A percentile compares a stretch with the other conserved stretches of the same genome.
These are phyloP conservation scores for Lactarius pseudohatsudake DNA, from an alignment of 768 basidiomycete species.

Conservation along the genomic window DNA sequence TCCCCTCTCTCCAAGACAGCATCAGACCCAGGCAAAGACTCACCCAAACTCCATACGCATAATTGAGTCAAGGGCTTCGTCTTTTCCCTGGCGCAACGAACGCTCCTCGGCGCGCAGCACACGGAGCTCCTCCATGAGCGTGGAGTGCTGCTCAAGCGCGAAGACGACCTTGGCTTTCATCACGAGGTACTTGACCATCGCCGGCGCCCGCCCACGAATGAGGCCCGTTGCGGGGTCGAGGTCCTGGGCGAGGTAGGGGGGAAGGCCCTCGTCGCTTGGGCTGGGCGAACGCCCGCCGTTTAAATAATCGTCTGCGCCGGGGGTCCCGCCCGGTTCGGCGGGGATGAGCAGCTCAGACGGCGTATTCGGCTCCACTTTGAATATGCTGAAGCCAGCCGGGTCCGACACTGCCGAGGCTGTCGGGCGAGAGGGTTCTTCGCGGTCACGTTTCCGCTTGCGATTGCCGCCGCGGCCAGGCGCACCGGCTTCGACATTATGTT, in stretches of 20 bases:
- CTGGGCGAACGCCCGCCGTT: slow-evolving; percentile 31
- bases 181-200: slow-evolving; percentile 69
- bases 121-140: slow-evolving; percentile 64
- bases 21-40: background rate
- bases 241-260: slow-evolving; percentile 51
- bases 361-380: slow-evolving; percentile 29
- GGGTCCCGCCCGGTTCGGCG: slow-evolving; percentile 16
- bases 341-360: slow-evolving; percentile 18
- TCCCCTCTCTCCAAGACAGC: too few species aligned
- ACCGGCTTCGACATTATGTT: slow-evolving; percentile 77
- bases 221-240: slow-evolving; percentile 58
- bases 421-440: slow-evolving; percentile 30
- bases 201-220: slow-evolving; percentile 67
- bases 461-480: slow-evolving; percentile 68
- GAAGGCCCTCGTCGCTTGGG: slow-evolving; percentile 47
- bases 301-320: slow-evolving; percentile 16
- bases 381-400: slow-evolving; percentile 26
- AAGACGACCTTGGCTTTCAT: slow-evolving; percentile 78
- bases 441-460: slow-evolving; percentile 65
- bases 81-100: slow-evolving; percentile 32
- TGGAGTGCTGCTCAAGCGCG: slow-evolving; percentile 64
- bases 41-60: slow-evolving; percentile 29
- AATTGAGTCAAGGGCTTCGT: slow-evolving; percentile 29
- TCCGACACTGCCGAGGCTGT: slow-evolving; percentile 16
- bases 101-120: slow-evolving; percentile 49